Evolutionary conservation across 1,284 basidiomycete species (phyloP), one percentile per base, ranked within the genome.

Genomic region (Wallemia mellicola): DNA sequence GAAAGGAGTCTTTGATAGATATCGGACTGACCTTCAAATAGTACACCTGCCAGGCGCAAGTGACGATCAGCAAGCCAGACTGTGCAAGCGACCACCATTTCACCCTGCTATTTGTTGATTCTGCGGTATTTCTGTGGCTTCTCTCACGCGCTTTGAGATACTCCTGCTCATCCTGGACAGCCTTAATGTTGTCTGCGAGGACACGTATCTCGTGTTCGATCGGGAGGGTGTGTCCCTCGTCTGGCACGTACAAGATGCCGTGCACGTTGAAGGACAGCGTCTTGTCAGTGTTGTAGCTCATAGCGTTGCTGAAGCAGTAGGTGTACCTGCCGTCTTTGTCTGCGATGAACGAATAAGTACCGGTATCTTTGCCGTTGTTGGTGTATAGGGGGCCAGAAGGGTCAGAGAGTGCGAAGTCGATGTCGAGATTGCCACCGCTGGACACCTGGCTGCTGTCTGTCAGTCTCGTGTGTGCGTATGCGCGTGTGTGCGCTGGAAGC

Each of bases 1-100:
- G n/a, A n/a, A n/a, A n/a, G n/a, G n/a, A n/a, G n/a, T n/a, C n/a
- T n/a, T n/a, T n/a, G n/a, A n/a, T n/a, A n/a, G n/a, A n/a, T n/a
- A n/a, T n/a, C n/a, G n/a, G n/a, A n/a, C n/a, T n/a, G n/a, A n/a
- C n/a, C 76, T 95, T 92, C 61, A 99, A 76, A 74, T 96, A 98
- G 73, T 92, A 95, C 60, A 99, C 79, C 71, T 99, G 95, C 86
- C 89, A 96, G 27, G 77, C 88, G 62, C 94, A 91, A 0, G 95
- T 84, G 17, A 79, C 76, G 66, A 96, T 82, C 55, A 99, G 74
- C 27, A 98, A 82, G 58, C 83, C 68, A 19, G 82, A 78, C 70
- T 99, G 94, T 15, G 88, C 70, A 63, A 98, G 81, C 14, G 87
- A 92, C 94, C 94, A 99, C 87, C 87, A 98, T 72, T 96, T 98